A percentile compares a stretch with the other conserved stretches of the same genome.
Conservation (phyloP, 2,329 filamentous ascomycete species). For the Talaromyces sp. region DNA sequence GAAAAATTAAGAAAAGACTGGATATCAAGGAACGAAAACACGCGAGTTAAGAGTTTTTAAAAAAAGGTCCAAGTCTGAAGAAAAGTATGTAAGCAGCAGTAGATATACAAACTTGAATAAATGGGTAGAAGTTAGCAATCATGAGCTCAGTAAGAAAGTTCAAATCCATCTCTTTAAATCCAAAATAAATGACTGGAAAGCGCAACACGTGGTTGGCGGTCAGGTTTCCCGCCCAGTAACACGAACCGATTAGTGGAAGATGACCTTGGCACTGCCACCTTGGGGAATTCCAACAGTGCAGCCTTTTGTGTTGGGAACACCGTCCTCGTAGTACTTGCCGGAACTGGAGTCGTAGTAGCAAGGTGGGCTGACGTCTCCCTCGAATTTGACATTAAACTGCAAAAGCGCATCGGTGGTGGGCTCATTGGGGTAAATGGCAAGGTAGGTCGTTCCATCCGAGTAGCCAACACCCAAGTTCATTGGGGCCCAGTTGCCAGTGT, state of each 20-base stretch:
- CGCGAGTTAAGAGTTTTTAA: background rate
- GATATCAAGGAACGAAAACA: background rate
- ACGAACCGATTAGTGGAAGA: conserved; percentile 29
- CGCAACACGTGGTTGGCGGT: background rate
- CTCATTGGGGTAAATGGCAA: conserved; percentile 79
- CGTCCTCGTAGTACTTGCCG: conserved; percentile 53
- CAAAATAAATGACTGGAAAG: background rate
- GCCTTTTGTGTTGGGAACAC: conserved; percentile 42
- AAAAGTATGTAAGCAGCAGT: background rate
- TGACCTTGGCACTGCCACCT: conserved; percentile 44
- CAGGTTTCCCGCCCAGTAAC: background rate
- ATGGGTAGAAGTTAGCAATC: background rate
- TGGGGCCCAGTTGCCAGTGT: conserved; percentile 77
- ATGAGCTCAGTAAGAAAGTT: background rate
- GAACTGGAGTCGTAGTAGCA: conserved; percentile 58
- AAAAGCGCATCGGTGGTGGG: conserved; percentile 67
- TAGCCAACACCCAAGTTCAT: conserved; percentile 74
- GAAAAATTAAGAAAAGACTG: background rate
- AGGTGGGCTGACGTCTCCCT: conserved; percentile 55
- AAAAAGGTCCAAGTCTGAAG: background rate
- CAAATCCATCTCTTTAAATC: background rate
- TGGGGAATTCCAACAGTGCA: conserved; percentile 70
- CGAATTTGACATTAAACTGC: conserved; percentile 74
- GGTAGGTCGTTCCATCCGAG: conserved; percentile 65
- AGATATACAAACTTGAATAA: conserved; percentile 2